A percentile compares a stretch with the other conserved stretches of the same genome.
Conservation (phyloP, 208 protist species). For the Leishmania turanica region DNA sequence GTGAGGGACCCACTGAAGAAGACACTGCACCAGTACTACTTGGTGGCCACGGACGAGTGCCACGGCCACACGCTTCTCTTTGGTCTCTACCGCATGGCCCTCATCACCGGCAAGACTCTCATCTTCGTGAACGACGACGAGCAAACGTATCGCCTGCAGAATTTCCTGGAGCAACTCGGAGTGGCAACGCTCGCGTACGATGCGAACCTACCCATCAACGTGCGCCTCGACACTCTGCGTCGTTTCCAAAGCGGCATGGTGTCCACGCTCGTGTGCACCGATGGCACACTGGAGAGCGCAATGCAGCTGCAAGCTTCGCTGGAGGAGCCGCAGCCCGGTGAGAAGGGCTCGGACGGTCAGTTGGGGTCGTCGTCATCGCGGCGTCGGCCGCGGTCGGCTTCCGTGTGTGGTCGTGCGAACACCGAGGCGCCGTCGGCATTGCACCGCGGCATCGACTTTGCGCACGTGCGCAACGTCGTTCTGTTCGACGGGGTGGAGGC, state of each 20-base stretch:
- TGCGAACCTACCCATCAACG: slow-evolving; percentile 95
- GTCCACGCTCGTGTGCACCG: slow-evolving; percentile 96
- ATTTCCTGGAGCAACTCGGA: slow-evolving; percentile 96
- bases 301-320: slow-evolving; percentile 66
- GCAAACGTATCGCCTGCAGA: slow-evolving; percentile 94
- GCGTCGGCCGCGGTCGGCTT: slow-evolving; percentile 7
- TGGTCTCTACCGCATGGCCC: slow-evolving; percentile 90
- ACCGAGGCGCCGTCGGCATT: slow-evolving; percentile 62
- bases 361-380: slow-evolving; percentile 7
- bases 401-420: background rate
- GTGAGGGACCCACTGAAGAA: slow-evolving; percentile 49
- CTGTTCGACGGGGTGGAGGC: slow-evolving; percentile 96
- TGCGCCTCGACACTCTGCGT: slow-evolving; percentile 93
- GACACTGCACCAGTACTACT: slow-evolving; percentile 86
- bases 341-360: slow-evolving; percentile 5
- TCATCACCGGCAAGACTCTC: slow-evolving; percentile 95
- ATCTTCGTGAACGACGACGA: slow-evolving; percentile 97
- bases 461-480: slow-evolving; percentile 95
- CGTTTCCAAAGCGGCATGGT: slow-evolving; percentile 96
- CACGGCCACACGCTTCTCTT: slow-evolving; percentile 96
- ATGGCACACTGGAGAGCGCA: slow-evolving; percentile 87
- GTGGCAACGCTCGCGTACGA: slow-evolving; percentile 95
- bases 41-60: slow-evolving; percentile 88
- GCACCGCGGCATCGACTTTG: slow-evolving; percentile 97
- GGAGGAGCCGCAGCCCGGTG: slow-evolving; percentile 16